Conservation (phyloP, 2,329 filamentous ascomycete genomes). For the Sporothrix pseudoabietina region DNA sequence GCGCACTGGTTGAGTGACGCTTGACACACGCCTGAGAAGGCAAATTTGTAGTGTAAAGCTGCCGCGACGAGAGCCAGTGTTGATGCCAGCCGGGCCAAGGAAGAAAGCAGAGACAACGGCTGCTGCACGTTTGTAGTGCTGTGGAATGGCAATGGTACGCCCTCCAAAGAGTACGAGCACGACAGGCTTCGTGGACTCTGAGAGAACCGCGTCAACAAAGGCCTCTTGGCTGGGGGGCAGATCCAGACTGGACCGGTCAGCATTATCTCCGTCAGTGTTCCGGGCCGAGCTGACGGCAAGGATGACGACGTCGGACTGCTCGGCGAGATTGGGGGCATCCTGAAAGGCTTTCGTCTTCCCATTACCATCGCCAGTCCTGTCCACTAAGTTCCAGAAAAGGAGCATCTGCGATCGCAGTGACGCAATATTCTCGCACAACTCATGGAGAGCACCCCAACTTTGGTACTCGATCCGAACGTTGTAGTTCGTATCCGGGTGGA, state of each 20-base stretch:
- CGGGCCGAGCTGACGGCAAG: slow-evolving; percentile 10
- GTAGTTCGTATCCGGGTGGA: neutral
- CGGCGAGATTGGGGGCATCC: neutral
- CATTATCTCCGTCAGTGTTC: slow-evolving; percentile 20
- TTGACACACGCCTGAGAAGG: neutral
- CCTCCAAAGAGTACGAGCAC: slow-evolving; percentile 21
- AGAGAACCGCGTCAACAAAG: neutral
- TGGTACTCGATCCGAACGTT: neutral
- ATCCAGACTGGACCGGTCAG: neutral
- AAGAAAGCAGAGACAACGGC: slow-evolving; percentile 1
- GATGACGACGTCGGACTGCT: neutral
- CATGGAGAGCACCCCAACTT: neutral
- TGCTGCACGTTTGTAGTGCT: slow-evolving; percentile 9
- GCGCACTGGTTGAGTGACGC: slow-evolving; percentile 6
- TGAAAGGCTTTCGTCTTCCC: neutral
- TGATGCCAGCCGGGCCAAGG: neutral
- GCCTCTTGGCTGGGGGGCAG: neutral
- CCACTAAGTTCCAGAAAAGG: slow-evolving; percentile 11
- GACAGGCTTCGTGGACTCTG: neutral
- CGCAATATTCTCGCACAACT: neutral
- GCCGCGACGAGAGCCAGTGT: neutral
- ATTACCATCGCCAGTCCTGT: neutral
- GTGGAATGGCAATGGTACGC: neutral
- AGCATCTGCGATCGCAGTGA: slow-evolving; percentile 12
- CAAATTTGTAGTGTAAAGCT: slow-evolving; percentile 20